Percentiles rank a stretch among this genome's conserved stretches.
Evolutionary conservation across 2,329 filamentous ascomycete species (phyloP).

Genomic region (Penicillium sclerotigenum): DNA sequence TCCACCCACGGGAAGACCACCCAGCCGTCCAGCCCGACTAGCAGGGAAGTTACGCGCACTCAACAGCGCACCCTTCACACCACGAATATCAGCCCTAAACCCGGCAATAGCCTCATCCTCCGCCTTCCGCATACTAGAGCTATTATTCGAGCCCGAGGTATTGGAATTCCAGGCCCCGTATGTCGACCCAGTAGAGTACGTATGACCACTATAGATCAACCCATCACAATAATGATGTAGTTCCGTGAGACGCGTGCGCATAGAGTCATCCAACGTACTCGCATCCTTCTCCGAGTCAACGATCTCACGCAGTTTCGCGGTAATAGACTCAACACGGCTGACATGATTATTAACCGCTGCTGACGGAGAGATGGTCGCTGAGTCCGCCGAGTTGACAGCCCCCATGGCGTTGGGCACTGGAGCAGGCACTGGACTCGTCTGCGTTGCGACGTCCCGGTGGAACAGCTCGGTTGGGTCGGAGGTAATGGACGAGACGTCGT

Average conservation of each 20-base stretch:
- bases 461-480: slow-evolving; percentile 63
- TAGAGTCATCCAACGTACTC: slow-evolving; percentile 32
- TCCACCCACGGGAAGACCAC: slow-evolving; percentile 15
- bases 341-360: slow-evolving; percentile 38
- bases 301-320: slow-evolving; percentile 51
- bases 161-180: slow-evolving; percentile 35
- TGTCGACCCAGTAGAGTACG: slow-evolving; percentile 26
- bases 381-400: slow-evolving; percentile 14
- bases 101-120: slow-evolving; percentile 58
- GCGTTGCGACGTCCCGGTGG: slow-evolving; percentile 61
- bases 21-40: slow-evolving; percentile 28
- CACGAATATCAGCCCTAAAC: slow-evolving; percentile 59
- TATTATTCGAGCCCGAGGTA: slow-evolving; percentile 8
- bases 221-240: slow-evolving; percentile 54
- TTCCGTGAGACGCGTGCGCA: slow-evolving; percentile 39
- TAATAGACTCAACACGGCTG: slow-evolving; percentile 50
- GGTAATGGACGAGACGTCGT: slow-evolving; percentile 43
- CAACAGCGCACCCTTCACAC: slow-evolving; percentile 61
- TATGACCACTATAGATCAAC: slow-evolving; percentile 40
- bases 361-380: slow-evolving; percentile 18
- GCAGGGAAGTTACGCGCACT: slow-evolving; percentile 60
- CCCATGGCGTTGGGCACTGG: slow-evolving; percentile 25
- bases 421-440: slow-evolving; percentile 50
- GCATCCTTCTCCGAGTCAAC: slow-evolving; percentile 38
- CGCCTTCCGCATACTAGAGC: slow-evolving; percentile 35